phyloP scores from a whole-genome alignment of 768 basidiomycete species.

The Phallus indusiatus region DNA sequence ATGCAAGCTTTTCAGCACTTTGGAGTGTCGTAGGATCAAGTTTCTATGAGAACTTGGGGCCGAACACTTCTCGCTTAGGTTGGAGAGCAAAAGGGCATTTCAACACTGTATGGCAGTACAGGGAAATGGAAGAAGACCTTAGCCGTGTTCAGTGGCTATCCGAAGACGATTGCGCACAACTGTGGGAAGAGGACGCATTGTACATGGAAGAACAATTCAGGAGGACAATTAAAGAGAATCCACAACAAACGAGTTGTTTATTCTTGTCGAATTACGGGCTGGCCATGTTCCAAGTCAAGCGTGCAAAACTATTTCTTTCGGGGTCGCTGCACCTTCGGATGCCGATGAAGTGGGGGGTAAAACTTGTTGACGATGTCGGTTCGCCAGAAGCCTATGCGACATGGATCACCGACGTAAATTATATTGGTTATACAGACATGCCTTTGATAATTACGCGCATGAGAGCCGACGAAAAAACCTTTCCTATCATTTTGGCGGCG shows the following conservation, averaged over 20 bases:
- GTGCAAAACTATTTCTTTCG: slow-evolving; percentile 9
- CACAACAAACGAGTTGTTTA: slow-evolving; percentile 5
- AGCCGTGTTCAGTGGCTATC: slow-evolving; percentile 23
- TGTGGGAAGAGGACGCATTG: slow-evolving; percentile 33
- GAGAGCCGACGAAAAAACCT: slow-evolving; percentile 21
- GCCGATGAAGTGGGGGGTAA: slow-evolving; percentile 22
- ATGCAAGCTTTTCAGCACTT: slow-evolving; percentile 38
- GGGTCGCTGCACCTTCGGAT: neutral
- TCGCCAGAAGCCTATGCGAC: slow-evolving; percentile 25
- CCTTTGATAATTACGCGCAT: slow-evolving; percentile 39
- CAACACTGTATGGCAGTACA: slow-evolving; percentile 31
- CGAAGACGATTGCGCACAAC: slow-evolving; percentile 23
- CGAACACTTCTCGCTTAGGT: slow-evolving; percentile 25
- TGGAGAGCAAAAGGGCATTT: slow-evolving; percentile 33
- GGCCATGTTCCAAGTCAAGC: slow-evolving; percentile 26
- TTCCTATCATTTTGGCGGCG: slow-evolving; percentile 26
- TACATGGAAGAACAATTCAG: slow-evolving; percentile 22
- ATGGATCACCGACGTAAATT: slow-evolving; percentile 33
- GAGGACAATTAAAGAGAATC: slow-evolving; percentile 15
- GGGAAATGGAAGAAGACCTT: neutral
- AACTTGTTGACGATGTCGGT: slow-evolving; percentile 6
- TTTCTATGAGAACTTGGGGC: slow-evolving; percentile 38
- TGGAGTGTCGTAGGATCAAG: slow-evolving; percentile 43
- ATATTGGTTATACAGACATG: slow-evolving; percentile 17
- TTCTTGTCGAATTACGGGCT: slow-evolving; percentile 40